Conservation (phyloP, 106 monocot species). For the Amphibolis antarctica region DNA sequence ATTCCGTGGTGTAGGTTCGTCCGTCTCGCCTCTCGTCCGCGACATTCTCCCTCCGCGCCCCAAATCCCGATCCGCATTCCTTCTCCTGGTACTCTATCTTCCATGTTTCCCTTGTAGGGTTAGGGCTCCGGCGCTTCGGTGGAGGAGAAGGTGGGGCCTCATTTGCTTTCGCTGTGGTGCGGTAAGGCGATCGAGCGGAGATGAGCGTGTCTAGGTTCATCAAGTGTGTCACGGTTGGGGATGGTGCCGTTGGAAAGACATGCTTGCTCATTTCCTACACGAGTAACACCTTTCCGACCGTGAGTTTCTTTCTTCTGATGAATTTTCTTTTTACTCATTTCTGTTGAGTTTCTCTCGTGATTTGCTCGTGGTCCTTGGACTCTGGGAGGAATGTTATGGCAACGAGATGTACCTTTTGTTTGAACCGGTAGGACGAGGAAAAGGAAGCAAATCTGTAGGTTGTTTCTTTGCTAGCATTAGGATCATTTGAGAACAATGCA, state of each 20-base stretch:
- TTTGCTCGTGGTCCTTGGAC: no score
- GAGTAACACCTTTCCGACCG: conserved; percentile 59
- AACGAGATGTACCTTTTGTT: no score
- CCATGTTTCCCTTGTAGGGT: not conserved
- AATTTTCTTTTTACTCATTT: no score
- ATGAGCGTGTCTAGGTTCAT: conserved; percentile 69
- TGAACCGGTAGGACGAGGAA: no score
- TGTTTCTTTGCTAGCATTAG: no score
- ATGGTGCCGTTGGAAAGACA: conserved; percentile 66
- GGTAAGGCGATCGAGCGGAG: conserved; percentile 4
- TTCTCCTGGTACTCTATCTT: no score
- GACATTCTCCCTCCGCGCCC: conserved; percentile 56
- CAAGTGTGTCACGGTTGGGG: conserved; percentile 67
- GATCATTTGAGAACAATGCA: no score
- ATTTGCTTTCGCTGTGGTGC: not conserved
- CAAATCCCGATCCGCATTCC: not conserved
- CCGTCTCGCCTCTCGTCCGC: not conserved
- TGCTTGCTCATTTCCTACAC: no score
- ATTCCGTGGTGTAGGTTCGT: not conserved
- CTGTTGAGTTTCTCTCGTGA: no score
- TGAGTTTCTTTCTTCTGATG: conserved; percentile 16
- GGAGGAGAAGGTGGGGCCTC: not conserved
- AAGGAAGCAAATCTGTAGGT: no score
- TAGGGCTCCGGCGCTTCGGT: not conserved
- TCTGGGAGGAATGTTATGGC: no score